phyloP scores from a whole-genome alignment of 441 rosid species.

The Brassica balearica region DNA sequence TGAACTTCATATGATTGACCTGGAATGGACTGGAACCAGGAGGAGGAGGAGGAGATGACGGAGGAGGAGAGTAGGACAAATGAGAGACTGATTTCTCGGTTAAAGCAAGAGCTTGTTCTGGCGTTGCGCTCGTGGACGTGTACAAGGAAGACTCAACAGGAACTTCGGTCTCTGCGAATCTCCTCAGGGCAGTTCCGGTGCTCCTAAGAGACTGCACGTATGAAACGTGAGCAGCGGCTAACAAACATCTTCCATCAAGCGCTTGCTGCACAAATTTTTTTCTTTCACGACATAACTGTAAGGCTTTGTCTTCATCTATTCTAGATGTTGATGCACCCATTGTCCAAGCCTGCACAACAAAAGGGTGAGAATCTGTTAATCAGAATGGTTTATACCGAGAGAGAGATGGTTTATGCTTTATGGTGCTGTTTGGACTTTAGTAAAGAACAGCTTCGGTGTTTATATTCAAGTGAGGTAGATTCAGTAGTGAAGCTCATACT shows the following conservation, averaged over 20 bases:
- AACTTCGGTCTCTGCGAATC: conserved; percentile 80
- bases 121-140: conserved; percentile 75
- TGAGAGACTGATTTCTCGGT: conserved; percentile 72
- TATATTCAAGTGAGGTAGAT: too few relatives aligned
- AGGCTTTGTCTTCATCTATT: conserved; percentile 83
- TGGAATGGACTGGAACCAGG: conserved; percentile 63
- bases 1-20: conserved; percentile 76
- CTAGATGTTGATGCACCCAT: conserved; percentile 88
- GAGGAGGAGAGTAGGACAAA: conserved; percentile 64
- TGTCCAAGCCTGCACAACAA: neutral
- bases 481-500: too few relatives aligned
- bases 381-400: too few relatives aligned
- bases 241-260: conserved; percentile 90
- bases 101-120: conserved; percentile 73
- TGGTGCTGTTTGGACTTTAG: too few relatives aligned
- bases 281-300: conserved; percentile 89
- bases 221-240: conserved; percentile 80
- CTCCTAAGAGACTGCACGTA: conserved; percentile 79
- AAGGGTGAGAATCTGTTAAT: neutral
- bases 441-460: too few relatives aligned
- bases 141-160: conserved; percentile 72
- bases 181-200: conserved; percentile 74
- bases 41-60: conserved; percentile 74
- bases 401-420: too few relatives aligned
- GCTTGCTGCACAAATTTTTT: conserved; percentile 88